Base-by-base conservation (phyloP, 805 yeast genomes). In the Ogataea kodamae region DNA sequence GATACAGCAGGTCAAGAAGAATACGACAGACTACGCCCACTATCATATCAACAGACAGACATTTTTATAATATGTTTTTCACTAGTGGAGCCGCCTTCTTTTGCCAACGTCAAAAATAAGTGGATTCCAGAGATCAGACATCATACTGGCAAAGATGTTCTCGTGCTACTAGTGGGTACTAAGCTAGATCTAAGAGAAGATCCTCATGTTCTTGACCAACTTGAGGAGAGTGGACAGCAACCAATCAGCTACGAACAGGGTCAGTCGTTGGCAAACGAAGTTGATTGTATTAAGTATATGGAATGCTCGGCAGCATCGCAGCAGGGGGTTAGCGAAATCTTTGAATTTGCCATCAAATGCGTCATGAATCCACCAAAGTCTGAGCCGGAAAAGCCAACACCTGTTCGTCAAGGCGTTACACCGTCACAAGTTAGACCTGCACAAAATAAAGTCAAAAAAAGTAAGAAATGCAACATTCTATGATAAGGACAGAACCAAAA, bases 1-100 rank as follows among this genome's bases (percentile, higher is more conserved):
- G 96, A 88, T 72, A 88, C 96, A 10, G 96, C 96, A 3, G 96
- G 96, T 17, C 96, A 88, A 61, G 82, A 84, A 52, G 96, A 87
- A 56, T 87, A 87, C 58, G 96, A 88, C 57, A 70, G 95, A 41
- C 69, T 87, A 51, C 71, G 96, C 60, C 96, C 96, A 3, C 66
- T 88, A 42, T 81, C 92, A 6, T 88, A 88, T 53, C 95, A 96
- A 3, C 95, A 88, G 55, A 87, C 96, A 0, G 95, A 86, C 50
- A 82, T 88, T 21, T 88, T 88, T 54, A 62, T 88, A 33, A 74
- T 85, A 39, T 88, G 96, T 61, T 88, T 87, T 59, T 83, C 95
- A 5, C 78, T 88, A 5, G 81, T 82, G 25, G 82, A 78, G 49
- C 94, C 89, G 19, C 72, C 81, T 18, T 81, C 92, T 11, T 86